Conservation (phyloP, 768 basidiomycete species). For the Hemileccinum impolitum region DNA sequence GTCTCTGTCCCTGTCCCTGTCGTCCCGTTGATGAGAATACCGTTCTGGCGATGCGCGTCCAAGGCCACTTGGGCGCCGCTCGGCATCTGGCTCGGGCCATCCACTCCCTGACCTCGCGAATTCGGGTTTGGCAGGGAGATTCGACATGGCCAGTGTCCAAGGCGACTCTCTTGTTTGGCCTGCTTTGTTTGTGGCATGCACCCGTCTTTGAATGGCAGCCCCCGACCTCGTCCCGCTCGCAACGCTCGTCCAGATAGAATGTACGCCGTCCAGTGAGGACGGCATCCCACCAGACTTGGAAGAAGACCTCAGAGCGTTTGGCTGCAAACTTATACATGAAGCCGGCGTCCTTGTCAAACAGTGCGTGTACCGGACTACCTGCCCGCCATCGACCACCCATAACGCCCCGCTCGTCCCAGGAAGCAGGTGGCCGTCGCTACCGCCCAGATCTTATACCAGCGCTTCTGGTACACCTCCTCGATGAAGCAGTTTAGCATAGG, state of each 20-base stretch:
- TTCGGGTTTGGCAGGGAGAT: conserved; percentile 32
- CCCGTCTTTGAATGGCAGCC: conserved; percentile 41
- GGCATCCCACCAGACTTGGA: conserved; percentile 80
- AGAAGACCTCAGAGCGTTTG: conserved; percentile 84
- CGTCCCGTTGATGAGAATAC: conserved; percentile 22
- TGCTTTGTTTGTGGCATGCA: conserved; percentile 8
- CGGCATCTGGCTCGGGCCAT: conserved; percentile 22
- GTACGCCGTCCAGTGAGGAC: conserved; percentile 78
- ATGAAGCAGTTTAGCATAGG: conserved; percentile 94
- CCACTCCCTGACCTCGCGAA: conserved; percentile 18
- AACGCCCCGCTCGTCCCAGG: conserved; percentile 36
- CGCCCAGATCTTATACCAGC: conserved; percentile 92
- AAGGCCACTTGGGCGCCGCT: conserved; percentile 17
- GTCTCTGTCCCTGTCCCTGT: conserved; percentile 23
- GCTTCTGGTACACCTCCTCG: conserved; percentile 95
- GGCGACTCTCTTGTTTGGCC: conserved; percentile 17
- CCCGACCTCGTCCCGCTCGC: conserved; percentile 76
- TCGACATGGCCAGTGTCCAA: conserved; percentile 16
- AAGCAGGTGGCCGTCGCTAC: conserved; percentile 97
- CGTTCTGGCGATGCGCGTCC: conserved; percentile 26
- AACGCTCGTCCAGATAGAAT: conserved; percentile 70
- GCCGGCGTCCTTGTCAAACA: conserved; percentile 89
- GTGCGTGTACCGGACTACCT: conserved; percentile 44
- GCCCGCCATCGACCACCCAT: conserved; percentile 2
- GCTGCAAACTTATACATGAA: conserved; percentile 93